These are phyloP conservation scores for Saccharomyces hybrid DNA, from an alignment of 1,139 yeast genomes.

Conservation along the genomic window DNA sequence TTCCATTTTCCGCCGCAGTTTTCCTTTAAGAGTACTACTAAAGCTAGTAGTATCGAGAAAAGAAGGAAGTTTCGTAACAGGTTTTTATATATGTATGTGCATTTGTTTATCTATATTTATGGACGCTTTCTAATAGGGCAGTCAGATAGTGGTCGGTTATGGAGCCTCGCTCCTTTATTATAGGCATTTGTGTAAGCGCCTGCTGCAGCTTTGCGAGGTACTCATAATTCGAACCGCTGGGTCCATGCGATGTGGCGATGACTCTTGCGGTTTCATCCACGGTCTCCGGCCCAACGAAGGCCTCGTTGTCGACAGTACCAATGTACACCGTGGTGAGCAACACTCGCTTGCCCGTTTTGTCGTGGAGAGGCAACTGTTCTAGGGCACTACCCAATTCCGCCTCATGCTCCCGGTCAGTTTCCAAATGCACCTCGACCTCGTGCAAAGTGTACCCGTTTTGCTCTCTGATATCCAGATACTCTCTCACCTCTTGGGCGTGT, in stretches of 20 bases:
- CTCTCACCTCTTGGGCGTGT: conserved; percentile 51
- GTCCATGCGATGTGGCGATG: conserved; percentile 56
- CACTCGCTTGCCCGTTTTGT: conserved; percentile 35
- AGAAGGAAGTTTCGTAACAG: neutral
- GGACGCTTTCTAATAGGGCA: conserved; percentile 22
- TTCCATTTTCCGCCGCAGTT: neutral
- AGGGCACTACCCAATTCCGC: conserved; percentile 24
- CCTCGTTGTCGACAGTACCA: conserved; percentile 72
- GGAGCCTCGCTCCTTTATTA: neutral
- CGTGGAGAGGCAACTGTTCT: conserved; percentile 27
- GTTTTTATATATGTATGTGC: neutral
- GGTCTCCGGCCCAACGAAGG: conserved; percentile 78
- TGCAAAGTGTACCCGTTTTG: conserved; percentile 81
- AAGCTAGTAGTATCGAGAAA: neutral
- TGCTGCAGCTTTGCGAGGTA: conserved; percentile 38
- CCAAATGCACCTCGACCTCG: conserved; percentile 56
- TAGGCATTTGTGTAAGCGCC: neutral
- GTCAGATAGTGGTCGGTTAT: conserved; percentile 16
- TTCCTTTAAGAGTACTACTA: neutral
- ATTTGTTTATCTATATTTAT: conserved; percentile 3
- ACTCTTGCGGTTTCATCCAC: conserved; percentile 50
- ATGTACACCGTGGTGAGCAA: conserved; percentile 67
- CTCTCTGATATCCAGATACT: conserved; percentile 72
- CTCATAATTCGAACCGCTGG: conserved; percentile 74
- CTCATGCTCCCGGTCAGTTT: conserved; percentile 24